Evolutionary conservation across 106 monocot genomes (phyloP).

Genomic region (Ottelia alismoides): DNA sequence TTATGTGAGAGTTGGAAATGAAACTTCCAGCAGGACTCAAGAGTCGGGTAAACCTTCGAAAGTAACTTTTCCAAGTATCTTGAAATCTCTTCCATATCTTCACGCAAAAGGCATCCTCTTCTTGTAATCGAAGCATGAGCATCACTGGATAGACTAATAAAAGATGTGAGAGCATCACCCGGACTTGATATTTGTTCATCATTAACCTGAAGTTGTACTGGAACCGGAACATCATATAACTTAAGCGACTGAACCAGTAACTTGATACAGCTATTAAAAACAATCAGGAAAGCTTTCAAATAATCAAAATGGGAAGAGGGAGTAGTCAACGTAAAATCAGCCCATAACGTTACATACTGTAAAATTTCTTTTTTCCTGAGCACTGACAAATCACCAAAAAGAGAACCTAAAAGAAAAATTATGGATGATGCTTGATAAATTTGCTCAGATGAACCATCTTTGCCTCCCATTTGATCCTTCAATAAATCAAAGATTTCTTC

Average conservation of each 20-base stretch:
- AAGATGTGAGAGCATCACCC: no score
- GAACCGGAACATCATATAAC: constrained; percentile 26
- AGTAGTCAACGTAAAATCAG: constrained; percentile 50
- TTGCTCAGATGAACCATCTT: constrained; percentile 18
- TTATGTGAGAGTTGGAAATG: constrained; percentile 50
- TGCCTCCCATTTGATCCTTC: constrained; percentile 12
- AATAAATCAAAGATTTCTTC: constrained; percentile 62
- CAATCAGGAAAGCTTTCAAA: constrained; percentile 52
- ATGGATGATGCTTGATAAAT: constrained; percentile 36
- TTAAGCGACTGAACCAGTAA: constrained; percentile 31
- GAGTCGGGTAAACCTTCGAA: constrained; percentile 41
- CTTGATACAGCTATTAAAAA: constrained; percentile 42
- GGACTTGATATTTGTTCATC: no score
- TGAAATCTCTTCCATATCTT: constrained; percentile 41
- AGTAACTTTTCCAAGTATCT: constrained; percentile 32
- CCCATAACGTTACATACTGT: constrained; percentile 38
- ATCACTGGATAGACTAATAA: no score
- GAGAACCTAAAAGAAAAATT: constrained; percentile 62
- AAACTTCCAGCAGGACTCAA: constrained; percentile 68
- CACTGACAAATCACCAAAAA: constrained; percentile 61
- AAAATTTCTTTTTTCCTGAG: constrained; percentile 50
- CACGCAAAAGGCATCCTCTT: no score
- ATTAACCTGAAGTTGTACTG: no score
- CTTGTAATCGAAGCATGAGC: no score
- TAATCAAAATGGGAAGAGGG: constrained; percentile 50